These are phyloP conservation scores for Teratosphaeria nubilosa DNA, from an alignment of 2,329 filamentous ascomycete genomes.

Conservation along the genomic window DNA sequence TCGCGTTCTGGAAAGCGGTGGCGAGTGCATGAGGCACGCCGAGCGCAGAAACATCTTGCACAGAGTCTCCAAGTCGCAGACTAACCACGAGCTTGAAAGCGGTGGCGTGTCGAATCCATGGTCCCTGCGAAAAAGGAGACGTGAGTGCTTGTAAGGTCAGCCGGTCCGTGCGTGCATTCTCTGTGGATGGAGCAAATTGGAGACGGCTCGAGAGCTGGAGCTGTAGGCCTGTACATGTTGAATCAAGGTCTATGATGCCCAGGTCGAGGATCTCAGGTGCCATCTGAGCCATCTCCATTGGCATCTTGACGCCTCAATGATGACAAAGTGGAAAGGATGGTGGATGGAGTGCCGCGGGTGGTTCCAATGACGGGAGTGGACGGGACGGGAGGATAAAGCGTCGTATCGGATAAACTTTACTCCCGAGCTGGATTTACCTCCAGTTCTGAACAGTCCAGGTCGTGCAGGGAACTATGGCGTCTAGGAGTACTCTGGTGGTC, in stretches of 20 bases:
- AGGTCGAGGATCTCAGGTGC: conserved; percentile 2
- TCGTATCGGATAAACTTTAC: not conserved
- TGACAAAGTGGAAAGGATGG: not conserved
- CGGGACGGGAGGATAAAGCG: not conserved
- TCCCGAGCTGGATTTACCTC: not conserved
- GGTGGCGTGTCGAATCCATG: conserved; percentile 26
- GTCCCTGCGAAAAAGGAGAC: not conserved
- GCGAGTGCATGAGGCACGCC: not conserved
- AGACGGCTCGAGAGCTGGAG: conserved; percentile 12
- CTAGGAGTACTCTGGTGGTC: not conserved
- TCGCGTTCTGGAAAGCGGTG: not conserved
- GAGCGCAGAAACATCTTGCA: not conserved
- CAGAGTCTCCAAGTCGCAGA: not conserved
- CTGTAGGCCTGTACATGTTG: conserved; percentile 10
- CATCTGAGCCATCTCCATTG: conserved; percentile 3
- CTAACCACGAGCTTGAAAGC: conserved; percentile 23
- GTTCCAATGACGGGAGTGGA: not conserved
- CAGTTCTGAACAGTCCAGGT: no score
- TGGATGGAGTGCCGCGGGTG: not conserved
- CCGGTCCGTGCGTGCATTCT: conserved; percentile 1
- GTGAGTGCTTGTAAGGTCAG: not conserved
- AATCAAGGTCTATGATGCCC: conserved; percentile 8
- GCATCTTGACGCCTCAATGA: not conserved
- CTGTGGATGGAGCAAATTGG: conserved; percentile 12
- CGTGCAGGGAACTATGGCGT: conserved; percentile 1